phyloP scores from a whole-genome alignment of 2,329 filamentous ascomycete genomes.

The Nigrospora sphaerica region DNA sequence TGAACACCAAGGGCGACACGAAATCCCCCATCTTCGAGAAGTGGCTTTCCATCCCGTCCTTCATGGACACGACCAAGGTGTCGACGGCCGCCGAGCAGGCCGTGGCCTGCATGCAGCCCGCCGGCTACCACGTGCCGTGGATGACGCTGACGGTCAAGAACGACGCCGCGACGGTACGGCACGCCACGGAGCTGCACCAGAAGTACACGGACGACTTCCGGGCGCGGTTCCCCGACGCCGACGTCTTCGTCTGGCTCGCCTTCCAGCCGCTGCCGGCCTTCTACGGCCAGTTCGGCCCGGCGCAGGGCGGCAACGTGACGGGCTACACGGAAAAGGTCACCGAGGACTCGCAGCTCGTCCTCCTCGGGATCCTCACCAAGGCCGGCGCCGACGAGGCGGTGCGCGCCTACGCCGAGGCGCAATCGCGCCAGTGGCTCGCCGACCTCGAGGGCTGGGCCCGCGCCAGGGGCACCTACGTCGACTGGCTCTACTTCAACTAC shows the following conservation, averaged over 20 bases:
- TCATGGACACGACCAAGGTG: background rate
- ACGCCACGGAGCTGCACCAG: background rate
- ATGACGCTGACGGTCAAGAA: background rate
- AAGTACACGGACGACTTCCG: background rate
- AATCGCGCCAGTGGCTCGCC: background rate
- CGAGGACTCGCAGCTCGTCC: background rate
- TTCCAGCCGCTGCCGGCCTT: background rate
- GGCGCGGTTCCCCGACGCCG: background rate
- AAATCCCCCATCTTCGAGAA: background rate
- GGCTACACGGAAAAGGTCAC: background rate
- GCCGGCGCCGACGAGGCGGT: background rate
- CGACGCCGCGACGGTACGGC: background rate
- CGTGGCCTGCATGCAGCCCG: background rate
- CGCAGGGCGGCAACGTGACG: background rate
- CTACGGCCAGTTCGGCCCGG: background rate
- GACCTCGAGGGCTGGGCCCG: background rate
- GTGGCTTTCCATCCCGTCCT: background rate
- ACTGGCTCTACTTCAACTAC: slow-evolving; percentile 31
- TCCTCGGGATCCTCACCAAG: background rate
- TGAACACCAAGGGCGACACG: background rate
- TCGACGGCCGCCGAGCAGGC: background rate
- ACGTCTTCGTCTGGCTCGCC: background rate
- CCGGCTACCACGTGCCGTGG: background rate
- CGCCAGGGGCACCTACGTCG: background rate
- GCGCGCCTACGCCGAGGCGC: background rate